Conservation (phyloP, 768 basidiomycete species). For the Lactifluus piperatus region DNA sequence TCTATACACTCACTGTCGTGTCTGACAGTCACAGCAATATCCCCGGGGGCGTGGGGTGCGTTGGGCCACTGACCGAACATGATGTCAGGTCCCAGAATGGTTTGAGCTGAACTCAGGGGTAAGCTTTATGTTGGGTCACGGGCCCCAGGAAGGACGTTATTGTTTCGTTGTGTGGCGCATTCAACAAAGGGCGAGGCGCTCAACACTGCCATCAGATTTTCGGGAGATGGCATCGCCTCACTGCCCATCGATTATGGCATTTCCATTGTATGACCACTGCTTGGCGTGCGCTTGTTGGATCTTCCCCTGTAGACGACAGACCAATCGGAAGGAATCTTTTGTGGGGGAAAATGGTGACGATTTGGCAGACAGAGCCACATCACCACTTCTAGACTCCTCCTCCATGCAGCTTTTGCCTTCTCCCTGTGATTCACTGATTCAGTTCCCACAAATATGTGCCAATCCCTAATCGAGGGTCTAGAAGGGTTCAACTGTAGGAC, state of each 20-base stretch:
- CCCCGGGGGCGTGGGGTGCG: constrained; percentile 96
- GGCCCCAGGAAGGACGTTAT: constrained; percentile 99
- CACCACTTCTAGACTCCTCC: constrained; percentile 78
- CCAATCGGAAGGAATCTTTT: constrained; percentile 71
- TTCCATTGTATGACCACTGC: constrained; percentile 99
- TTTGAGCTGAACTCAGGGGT: constrained; percentile 88
- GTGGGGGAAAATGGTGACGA: background rate
- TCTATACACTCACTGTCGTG: constrained; percentile 92
- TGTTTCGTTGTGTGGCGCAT: constrained; percentile 89
- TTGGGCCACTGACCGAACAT: constrained; percentile 99
- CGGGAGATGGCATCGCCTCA: constrained; percentile 73
- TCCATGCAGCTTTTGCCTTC: constrained; percentile 85
- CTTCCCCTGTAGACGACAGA: constrained; percentile 88
- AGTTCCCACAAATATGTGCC: constrained; percentile 90
- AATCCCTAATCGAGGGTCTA: constrained; percentile 93
- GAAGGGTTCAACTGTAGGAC: constrained; percentile 73
- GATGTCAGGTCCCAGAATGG: constrained; percentile 99
- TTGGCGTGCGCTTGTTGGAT: constrained; percentile 95
- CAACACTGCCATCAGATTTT: constrained; percentile 94
- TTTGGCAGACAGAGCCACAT: constrained; percentile 25
- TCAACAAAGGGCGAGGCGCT: constrained; percentile 95
- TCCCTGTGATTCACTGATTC: constrained; percentile 71
- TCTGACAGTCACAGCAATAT: constrained; percentile 97
- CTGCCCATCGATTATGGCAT: constrained; percentile 86
- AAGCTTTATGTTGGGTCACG: constrained; percentile 75